Evolutionary conservation across 176 grass and related monocot species (phyloP).

Genomic region (Musa beccarii): DNA sequence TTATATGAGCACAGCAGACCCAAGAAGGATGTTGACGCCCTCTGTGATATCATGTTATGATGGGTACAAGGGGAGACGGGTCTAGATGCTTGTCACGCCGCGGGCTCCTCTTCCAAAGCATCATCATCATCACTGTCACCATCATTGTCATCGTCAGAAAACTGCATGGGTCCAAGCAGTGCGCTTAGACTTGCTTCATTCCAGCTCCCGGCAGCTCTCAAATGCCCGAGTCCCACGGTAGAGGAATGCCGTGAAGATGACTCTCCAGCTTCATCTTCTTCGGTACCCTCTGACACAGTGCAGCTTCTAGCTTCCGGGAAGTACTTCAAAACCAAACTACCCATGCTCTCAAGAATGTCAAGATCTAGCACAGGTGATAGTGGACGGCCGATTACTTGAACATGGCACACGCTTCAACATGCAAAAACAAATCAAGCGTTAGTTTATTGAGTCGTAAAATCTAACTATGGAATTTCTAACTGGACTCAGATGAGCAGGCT

Average conservation of each 20-base stretch:
- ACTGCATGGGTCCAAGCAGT: constrained; percentile 25
- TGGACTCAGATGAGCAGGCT: too few relatives aligned
- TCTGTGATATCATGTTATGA: neutral
- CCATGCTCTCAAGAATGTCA: constrained; percentile 21
- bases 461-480: too few relatives aligned
- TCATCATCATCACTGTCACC: neutral
- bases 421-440: constrained; percentile 15
- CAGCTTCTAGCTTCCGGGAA: constrained; percentile 21
- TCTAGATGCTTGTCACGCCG: neutral
- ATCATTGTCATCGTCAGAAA: constrained; percentile 19
- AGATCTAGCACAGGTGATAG: constrained; percentile 48
- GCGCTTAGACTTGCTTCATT: constrained; percentile 25
- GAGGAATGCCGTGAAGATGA: constrained; percentile 30
- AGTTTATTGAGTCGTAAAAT: neutral
- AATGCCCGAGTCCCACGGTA: constrained; percentile 25
- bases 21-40: neutral
- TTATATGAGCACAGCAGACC: too few relatives aligned
- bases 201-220: constrained; percentile 17
- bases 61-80: neutral
- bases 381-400: constrained; percentile 50
- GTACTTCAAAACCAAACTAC: constrained; percentile 47
- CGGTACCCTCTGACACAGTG: neutral
- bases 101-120: constrained; percentile 15
- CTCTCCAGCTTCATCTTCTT: constrained; percentile 12
- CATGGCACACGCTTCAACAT: constrained; percentile 54